Base-by-base conservation (phyloP, 2,329 filamentous ascomycete genomes). In the Colletotrichum eremochloae region DNA sequence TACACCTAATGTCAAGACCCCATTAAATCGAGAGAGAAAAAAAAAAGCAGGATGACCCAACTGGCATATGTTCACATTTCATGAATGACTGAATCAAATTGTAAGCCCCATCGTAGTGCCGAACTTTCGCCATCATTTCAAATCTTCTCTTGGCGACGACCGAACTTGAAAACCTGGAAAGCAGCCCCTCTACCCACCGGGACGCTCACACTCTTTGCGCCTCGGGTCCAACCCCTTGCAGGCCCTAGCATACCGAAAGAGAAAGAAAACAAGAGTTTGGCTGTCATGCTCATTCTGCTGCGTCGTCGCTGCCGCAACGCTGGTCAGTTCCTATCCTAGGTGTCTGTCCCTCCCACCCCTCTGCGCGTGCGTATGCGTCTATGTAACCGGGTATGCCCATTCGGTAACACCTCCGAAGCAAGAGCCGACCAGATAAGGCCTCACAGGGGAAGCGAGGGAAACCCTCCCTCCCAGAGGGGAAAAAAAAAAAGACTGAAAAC, bases 1-100 rank as follows among this genome's bases (percentile, higher is more conserved):
- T 24, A 69, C 69, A 69, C 46, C 66, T 65, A 69, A 69, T 72
- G 67, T 72, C 66, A 69, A 64, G 60, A 63, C n/a, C 38, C 53
- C 14, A 29, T 52, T 58, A 11, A 24, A 48, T n/a, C 18, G 12
- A n/a, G 9, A 38, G 18, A 20, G 24, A 63, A 29, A 9, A 38
- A 12, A 33, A 11, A 52, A 60, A 46, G 44, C 36, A 38, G 24
- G 29, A 29, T 57, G 56, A 18, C 38, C 46, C 20, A 48, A 7
- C 48, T 46, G 8, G 44, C 7, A 46, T 2, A 7, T 24, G n/a
- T n/a, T 33, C 11, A 11, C 7, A 7, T 56, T 20, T 20, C 11
- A 11, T 18, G 29, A 1, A 29, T 20, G 29, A 33, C 15, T 11
- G 12, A 15, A 52, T 46, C 18, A 5, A 7, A 52, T 29, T 8